Evolutionary conservation across 345 rosid species (phyloP).

Genomic region (Dovyalis caffra): DNA sequence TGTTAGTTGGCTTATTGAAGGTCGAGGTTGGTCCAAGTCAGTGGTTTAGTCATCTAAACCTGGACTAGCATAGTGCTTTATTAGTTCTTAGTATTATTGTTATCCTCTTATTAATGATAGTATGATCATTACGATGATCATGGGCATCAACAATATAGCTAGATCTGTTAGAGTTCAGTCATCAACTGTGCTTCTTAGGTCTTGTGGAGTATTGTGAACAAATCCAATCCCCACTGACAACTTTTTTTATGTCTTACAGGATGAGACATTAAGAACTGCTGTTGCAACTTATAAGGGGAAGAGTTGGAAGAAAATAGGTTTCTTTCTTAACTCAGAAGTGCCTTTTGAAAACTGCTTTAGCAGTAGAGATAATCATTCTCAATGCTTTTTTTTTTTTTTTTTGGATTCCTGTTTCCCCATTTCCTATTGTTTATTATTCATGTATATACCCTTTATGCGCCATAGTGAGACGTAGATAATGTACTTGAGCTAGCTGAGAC

Average conservation of each 20-base stretch:
- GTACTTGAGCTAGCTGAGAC: background rate
- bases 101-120: background rate
- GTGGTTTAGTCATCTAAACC: background rate
- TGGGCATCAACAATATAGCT: background rate
- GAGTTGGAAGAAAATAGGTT: slow-evolving; percentile 92
- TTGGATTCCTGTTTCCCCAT: background rate
- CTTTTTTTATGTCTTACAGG: slow-evolving; percentile 43
- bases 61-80: background rate
- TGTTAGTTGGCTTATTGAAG: background rate
- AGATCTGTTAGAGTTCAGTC: background rate
- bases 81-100: background rate
- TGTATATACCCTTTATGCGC: too few species aligned
- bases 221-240: background rate
- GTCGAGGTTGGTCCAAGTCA: background rate
- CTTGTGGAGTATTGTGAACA: background rate
- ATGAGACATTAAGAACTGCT: slow-evolving; percentile 81
- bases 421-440: background rate
- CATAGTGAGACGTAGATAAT: background rate
- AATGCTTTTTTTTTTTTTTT: background rate
- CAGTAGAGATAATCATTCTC: background rate
- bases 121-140: background rate
- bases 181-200: background rate
- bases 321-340: slow-evolving; percentile 15
- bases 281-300: slow-evolving; percentile 70
- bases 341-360: slow-evolving; percentile 2